These are phyloP conservation scores for Trichoderma sp. DNA, from an alignment of 2,329 filamentous ascomycete genomes.

Conservation along the genomic window DNA sequence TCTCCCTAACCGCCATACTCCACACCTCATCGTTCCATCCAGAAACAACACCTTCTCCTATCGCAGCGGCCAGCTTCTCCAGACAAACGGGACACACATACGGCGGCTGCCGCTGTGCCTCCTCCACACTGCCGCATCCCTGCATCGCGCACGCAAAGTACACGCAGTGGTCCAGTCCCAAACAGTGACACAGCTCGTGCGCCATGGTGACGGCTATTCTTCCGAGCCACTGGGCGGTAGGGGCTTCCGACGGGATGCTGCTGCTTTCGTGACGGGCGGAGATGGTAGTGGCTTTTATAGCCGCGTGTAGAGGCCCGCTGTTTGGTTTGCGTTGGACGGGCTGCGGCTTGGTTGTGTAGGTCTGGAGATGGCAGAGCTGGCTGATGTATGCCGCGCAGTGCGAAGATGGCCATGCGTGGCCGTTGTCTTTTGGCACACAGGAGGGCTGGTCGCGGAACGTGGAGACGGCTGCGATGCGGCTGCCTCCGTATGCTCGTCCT, in stretches of 20 bases:
- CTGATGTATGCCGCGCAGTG: slow-evolving; percentile 61
- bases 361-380: slow-evolving; percentile 39
- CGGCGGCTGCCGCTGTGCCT: slow-evolving; percentile 65
- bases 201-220: slow-evolving; percentile 60
- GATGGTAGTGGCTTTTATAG: slow-evolving; percentile 43
- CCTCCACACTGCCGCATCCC: slow-evolving; percentile 57
- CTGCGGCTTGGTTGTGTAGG: not conserved
- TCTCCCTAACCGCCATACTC: not conserved
- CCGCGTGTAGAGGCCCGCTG: slow-evolving; percentile 28
- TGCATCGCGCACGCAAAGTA: slow-evolving; percentile 70
- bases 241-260: slow-evolving; percentile 33
- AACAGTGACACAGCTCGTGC: slow-evolving; percentile 70
- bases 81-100: slow-evolving; percentile 65
- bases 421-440: slow-evolving; percentile 44
- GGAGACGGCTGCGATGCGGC: slow-evolving; percentile 64
- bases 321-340: not conserved
- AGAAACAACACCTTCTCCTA: slow-evolving; percentile 12
- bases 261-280: slow-evolving; percentile 28
- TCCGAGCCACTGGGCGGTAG: slow-evolving; percentile 59
- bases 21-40: slow-evolving; percentile 3
- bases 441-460: slow-evolving; percentile 63
- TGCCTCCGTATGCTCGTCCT: slow-evolving; percentile 67
- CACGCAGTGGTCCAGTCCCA: slow-evolving; percentile 67
- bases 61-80: slow-evolving; percentile 50
- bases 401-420: slow-evolving; percentile 66